These are phyloP conservation scores for Termitomyces heimii DNA, from an alignment of 768 basidiomycete species.

Conservation along the genomic window DNA sequence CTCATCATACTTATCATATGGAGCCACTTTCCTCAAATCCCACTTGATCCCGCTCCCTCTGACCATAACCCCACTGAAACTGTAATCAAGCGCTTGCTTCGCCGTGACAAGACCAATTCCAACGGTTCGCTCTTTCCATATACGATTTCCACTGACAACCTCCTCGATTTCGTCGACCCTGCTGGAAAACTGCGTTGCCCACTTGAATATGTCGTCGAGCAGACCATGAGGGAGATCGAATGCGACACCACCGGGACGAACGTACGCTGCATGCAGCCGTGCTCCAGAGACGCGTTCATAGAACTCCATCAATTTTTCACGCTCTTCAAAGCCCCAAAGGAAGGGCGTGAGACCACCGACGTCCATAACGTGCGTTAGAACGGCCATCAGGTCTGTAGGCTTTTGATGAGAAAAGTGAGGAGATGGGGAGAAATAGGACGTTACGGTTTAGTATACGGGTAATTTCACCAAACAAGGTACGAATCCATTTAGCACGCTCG, in stretches of 20 bases:
- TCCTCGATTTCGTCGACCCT: constrained; percentile 97
- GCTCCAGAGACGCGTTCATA: constrained; percentile 99
- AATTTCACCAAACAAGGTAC: constrained; percentile 95
- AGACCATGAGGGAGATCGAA: constrained; percentile 98
- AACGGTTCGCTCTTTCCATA: constrained; percentile 95
- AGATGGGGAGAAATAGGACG: constrained; percentile 18
- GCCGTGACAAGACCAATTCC: constrained; percentile 89
- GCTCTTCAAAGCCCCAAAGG: constrained; percentile 99
- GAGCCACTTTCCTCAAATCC: constrained; percentile 88
- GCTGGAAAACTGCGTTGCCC: constrained; percentile 90
- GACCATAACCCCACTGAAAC: constrained; percentile 96
- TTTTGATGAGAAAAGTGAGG: neutral
- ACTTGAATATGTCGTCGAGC: constrained; percentile 97
- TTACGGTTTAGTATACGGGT: constrained; percentile 91
- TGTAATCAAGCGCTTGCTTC: constrained; percentile 86
- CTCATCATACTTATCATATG: constrained; percentile 97
- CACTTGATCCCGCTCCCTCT: constrained; percentile 90
- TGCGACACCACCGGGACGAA: constrained; percentile 95
- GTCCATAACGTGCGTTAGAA: constrained; percentile 94
- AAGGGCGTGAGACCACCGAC: constrained; percentile 98
- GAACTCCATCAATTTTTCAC: constrained; percentile 99
- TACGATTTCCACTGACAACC: constrained; percentile 94
- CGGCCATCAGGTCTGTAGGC: constrained; percentile 83
- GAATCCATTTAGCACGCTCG: constrained; percentile 96
- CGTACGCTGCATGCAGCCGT: constrained; percentile 95